phyloP scores from a whole-genome alignment of 208 protist genomes.

The Angomonas ambiguus region DNA sequence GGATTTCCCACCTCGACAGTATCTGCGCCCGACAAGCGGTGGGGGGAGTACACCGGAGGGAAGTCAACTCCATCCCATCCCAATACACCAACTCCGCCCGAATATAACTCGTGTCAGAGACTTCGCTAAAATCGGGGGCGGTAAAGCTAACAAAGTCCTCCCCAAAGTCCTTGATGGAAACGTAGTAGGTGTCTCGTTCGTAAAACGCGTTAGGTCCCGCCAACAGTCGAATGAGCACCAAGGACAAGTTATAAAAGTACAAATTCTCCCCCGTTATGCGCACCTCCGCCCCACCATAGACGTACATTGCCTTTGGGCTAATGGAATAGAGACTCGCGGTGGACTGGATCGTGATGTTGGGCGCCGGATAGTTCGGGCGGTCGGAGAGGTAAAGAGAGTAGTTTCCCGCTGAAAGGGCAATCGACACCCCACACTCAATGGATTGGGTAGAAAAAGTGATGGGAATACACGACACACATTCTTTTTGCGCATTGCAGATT shows the following conservation, averaged over 20 bases:
- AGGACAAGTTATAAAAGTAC: background rate
- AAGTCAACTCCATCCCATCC: background rate
- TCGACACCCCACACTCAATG: slow-evolving; percentile 20
- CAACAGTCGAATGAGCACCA: background rate
- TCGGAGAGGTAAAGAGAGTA: slow-evolving; percentile 30
- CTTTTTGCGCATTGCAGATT: slow-evolving; percentile 14
- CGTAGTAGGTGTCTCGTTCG: background rate
- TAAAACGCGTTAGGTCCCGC: background rate
- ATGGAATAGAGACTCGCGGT: background rate
- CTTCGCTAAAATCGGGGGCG: slow-evolving; percentile 1
- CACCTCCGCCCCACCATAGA: slow-evolving; percentile 23
- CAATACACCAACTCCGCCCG: background rate
- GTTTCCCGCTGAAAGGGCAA: slow-evolving; percentile 6
- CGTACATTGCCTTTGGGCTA: slow-evolving; percentile 20
- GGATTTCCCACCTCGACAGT: slow-evolving; percentile 12
- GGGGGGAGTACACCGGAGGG: background rate
- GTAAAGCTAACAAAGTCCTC: slow-evolving; percentile 5
- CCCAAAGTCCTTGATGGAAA: background rate
- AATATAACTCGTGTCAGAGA: background rate
- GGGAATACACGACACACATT: slow-evolving; percentile 22
- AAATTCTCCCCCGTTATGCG: slow-evolving; percentile 1
- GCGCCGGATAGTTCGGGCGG: slow-evolving; percentile 11
- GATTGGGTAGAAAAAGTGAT: slow-evolving; percentile 9
- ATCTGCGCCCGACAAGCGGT: slow-evolving; percentile 13
- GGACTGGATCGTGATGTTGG: slow-evolving; percentile 19